Evolutionary conservation across 164 flowering plant species (phyloP).

Genomic region (Magnolia officinalis): DNA sequence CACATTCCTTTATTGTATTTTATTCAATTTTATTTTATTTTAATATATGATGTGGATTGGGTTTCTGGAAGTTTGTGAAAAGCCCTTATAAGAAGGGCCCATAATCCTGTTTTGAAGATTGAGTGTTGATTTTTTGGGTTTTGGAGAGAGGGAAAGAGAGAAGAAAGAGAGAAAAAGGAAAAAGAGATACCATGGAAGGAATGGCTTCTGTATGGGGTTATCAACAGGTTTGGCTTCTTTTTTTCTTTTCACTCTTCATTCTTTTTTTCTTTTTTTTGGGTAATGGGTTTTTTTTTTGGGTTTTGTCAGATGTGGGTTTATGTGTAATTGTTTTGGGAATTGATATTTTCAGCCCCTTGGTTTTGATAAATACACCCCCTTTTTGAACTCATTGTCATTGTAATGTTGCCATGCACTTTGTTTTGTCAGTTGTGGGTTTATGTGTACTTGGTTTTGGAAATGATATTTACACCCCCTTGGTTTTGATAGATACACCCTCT

Average conservation of each 20-base stretch:
- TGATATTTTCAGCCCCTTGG: not conserved
- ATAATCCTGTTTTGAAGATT: not conserved
- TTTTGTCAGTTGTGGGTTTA: too few relatives aligned
- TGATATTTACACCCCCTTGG: not conserved
- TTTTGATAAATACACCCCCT: not conserved
- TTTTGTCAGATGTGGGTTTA: not conserved
- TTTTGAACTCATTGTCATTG: too few relatives aligned
- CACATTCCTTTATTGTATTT: not conserved
- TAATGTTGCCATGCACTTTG: too few relatives aligned
- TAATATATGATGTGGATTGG: conserved; percentile 10
- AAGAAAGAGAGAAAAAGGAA: not conserved
- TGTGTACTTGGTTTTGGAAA: not conserved
- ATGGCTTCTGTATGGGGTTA: conserved; percentile 10
- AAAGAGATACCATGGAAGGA: conserved; percentile 6
- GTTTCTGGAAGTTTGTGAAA: conserved; percentile 4
- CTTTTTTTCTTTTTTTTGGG: not conserved
- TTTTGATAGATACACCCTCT: not conserved
- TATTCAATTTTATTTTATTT: too few relatives aligned
- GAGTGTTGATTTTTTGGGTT: not conserved
- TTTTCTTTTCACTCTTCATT: not conserved
- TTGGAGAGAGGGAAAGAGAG: not conserved
- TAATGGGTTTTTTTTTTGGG: not conserved
- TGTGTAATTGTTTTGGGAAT: not conserved
- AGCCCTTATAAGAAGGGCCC: not conserved
- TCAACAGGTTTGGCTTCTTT: conserved; percentile 5